A percentile compares a stretch with the other conserved stretches of the same genome.
Evolutionary conservation across 192 early-diverging fungal species (phyloP).

Genomic region (Piromyces sp.): DNA sequence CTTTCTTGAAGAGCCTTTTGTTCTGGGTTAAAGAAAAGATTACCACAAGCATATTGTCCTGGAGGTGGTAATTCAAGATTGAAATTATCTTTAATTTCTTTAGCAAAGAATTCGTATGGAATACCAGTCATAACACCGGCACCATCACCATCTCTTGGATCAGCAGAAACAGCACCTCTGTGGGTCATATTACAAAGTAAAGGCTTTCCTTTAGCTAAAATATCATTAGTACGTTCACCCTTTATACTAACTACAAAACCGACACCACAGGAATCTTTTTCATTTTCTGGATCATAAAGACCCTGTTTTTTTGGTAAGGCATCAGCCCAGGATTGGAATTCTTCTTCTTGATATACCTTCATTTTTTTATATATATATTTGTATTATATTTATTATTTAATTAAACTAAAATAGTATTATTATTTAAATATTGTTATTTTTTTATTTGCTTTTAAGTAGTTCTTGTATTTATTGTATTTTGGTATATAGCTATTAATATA

Average conservation of each 20-base stretch:
- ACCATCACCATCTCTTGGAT: conserved; percentile 91
- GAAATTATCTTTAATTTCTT: conserved; percentile 32
- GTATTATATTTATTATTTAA: no score
- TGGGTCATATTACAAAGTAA: conserved; percentile 99
- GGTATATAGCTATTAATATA: no score
- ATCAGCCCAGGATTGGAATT: conserved; percentile 47
- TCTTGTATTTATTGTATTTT: no score
- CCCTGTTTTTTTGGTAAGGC: conserved; percentile 71
- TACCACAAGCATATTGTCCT: conserved; percentile 92
- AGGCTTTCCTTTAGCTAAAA: conserved; percentile 72
- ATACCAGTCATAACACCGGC: conserved; percentile 94
- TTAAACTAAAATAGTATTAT: no score
- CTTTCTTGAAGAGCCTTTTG: conserved; percentile 19
- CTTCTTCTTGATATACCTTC: neutral
- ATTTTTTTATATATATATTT: neutral
- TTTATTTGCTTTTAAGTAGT: no score
- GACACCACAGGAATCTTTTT: conserved; percentile 94
- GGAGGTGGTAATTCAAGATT: conserved; percentile 47
- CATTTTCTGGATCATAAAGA: conserved; percentile 69
- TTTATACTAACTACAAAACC: conserved; percentile 93
- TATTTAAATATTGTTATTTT: no score
- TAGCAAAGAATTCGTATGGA: conserved; percentile 71
- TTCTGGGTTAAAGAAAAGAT: conserved; percentile 69
- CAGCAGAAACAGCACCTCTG: conserved; percentile 84
- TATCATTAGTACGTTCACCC: conserved; percentile 60